These are phyloP conservation scores for Abrus pulchellus DNA, from an alignment of 306 rosid genomes.

Conservation along the genomic window DNA sequence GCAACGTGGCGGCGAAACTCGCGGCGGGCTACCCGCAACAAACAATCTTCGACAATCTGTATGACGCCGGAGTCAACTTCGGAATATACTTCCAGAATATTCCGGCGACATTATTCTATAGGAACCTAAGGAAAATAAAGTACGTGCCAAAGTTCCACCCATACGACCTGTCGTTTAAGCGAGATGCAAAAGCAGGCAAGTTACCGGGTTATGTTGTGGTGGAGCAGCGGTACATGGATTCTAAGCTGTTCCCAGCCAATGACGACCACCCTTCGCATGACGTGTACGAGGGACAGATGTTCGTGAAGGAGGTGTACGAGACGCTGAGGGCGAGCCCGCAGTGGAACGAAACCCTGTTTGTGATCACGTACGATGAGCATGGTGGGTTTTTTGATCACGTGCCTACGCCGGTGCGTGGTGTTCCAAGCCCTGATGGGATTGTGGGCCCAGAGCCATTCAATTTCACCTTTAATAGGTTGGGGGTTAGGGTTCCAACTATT, in stretches of 20 bases:
- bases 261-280: conserved; percentile 96
- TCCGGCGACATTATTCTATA: conserved; percentile 79
- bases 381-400: conserved; percentile 93
- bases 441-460: conserved; percentile 76
- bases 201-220: conserved; percentile 72
- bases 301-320: conserved; percentile 93
- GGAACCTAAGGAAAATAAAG: conserved; percentile 78
- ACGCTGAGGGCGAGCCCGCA: conserved; percentile 83
- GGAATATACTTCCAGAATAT: conserved; percentile 85
- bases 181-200: conserved; percentile 64
- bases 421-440: conserved; percentile 85
- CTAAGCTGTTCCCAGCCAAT: conserved; percentile 63
- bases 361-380: conserved; percentile 92
- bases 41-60: conserved; percentile 73
- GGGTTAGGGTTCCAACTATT: conserved; percentile 90
- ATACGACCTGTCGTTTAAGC: conserved; percentile 64
- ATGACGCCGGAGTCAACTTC: conserved; percentile 67
- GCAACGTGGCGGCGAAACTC: conserved; percentile 67
- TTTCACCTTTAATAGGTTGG: conserved; percentile 77
- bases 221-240: conserved; percentile 85
- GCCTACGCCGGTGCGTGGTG: conserved; percentile 71
- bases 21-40: conserved; percentile 75
- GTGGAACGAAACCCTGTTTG: conserved; percentile 77
- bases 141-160: conserved; percentile 57
- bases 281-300: conserved; percentile 81